phyloP scores from a whole-genome alignment of 83 land plant genomes.

The Isoetes engelmannii region DNA sequence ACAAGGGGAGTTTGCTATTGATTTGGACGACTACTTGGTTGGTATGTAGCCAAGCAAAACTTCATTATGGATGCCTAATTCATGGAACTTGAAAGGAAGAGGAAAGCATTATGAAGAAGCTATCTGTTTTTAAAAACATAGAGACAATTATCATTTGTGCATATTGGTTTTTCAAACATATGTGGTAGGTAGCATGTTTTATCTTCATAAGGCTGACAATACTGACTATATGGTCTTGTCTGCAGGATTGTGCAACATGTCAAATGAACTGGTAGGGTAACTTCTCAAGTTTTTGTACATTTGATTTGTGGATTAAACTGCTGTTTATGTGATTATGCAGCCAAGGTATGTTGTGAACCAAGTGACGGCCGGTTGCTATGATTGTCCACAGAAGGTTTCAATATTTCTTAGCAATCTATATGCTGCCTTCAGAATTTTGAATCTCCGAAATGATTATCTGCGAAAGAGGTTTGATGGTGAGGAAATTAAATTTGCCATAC shows the following conservation, averaged over 20 bases:
- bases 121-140: too few species aligned
- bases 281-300: not conserved
- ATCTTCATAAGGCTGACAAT: too few species aligned
- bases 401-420: conserved; percentile 69
- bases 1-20: conserved; percentile 53
- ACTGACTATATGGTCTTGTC: not conserved
- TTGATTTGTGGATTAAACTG: not conserved
- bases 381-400: conserved; percentile 70
- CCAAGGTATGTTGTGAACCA: conserved; percentile 86
- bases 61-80: too few species aligned
- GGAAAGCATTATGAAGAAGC: too few species aligned
- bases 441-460: conserved; percentile 79
- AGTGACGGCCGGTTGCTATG: conserved; percentile 81
- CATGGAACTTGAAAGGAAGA: too few species aligned
- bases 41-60: conserved; percentile 37
- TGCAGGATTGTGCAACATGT: conserved; percentile 89
- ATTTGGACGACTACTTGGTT: conserved; percentile 78
- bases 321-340: conserved; percentile 28
- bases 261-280: conserved; percentile 75
- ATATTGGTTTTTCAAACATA: too few species aligned
- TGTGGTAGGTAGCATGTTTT: too few species aligned
- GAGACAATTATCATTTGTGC: too few species aligned
- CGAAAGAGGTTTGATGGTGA: conserved; percentile 88
- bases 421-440: conserved; percentile 77
- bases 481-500: not conserved